Conservation (phyloP, 495 filamentous ascomycete genomes). For the Xylaria sp. region DNA sequence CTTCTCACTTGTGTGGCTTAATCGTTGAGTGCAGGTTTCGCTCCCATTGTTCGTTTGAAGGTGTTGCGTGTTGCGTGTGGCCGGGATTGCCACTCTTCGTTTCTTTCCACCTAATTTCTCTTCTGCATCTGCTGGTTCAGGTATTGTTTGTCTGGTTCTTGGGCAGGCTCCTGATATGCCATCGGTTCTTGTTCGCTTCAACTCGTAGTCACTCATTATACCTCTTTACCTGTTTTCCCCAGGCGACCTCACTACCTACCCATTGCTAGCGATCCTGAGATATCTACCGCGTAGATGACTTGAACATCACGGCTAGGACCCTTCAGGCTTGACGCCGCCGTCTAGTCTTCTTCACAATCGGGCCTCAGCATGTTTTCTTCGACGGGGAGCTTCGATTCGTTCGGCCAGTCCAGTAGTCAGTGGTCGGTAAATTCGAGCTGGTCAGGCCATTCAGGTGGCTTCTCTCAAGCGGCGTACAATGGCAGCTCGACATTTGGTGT, state of each 20-base stretch:
- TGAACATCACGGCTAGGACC: constrained; percentile 48
- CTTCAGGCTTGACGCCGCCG: constrained; percentile 55
- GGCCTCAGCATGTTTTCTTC: constrained; percentile 39
- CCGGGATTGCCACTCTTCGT: constrained; percentile 43
- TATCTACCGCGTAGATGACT: constrained; percentile 53
- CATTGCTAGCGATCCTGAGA: constrained; percentile 44
- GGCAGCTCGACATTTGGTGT: constrained; percentile 43
- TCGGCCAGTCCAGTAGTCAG: constrained; percentile 38
- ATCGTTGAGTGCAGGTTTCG: constrained; percentile 33
- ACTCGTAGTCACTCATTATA: constrained; percentile 37
- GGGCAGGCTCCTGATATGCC: constrained; percentile 45
- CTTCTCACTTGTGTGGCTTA: constrained; percentile 42
- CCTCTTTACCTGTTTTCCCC: constrained; percentile 22
- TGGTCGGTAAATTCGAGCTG: constrained; percentile 52
- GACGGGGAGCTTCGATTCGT: constrained; percentile 37
- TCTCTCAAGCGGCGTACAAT: constrained; percentile 45
- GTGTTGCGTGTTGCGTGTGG: constrained; percentile 32
- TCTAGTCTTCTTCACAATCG: constrained; percentile 47
- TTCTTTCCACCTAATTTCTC: constrained; percentile 45
- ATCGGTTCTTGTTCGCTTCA: constrained; percentile 31
- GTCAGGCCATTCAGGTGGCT: constrained; percentile 36
- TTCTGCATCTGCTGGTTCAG: constrained; percentile 46
- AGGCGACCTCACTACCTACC: constrained; percentile 35
- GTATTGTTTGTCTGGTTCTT: constrained; percentile 55
- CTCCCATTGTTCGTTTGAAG: constrained; percentile 32